Conservation (phyloP, 352 stramenopile species). For the Pythium phragmiticola region DNA sequence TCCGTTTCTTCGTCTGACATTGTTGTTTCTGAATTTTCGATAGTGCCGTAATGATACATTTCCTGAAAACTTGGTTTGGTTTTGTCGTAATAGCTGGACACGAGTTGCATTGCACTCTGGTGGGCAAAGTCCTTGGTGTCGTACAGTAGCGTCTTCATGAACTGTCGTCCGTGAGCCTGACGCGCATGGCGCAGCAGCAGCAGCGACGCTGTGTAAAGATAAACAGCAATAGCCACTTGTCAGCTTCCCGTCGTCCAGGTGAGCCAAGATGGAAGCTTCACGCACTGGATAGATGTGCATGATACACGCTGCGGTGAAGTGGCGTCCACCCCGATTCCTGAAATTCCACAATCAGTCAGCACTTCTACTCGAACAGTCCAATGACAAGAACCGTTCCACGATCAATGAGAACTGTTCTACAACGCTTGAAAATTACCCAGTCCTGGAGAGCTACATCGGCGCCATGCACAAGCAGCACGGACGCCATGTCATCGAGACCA, state of each 20-base stretch:
- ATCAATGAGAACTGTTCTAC: background rate
- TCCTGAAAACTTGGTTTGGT: constrained; percentile 14
- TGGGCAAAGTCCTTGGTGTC: constrained; percentile 48
- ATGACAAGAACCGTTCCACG: constrained; percentile 4
- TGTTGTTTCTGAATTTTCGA: constrained; percentile 11
- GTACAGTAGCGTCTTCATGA: constrained; percentile 53
- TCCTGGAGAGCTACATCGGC: constrained; percentile 53
- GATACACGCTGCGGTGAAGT: constrained; percentile 70
- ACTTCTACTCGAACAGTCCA: constrained; percentile 3
- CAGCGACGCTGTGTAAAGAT: constrained; percentile 44
- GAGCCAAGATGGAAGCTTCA: constrained; percentile 7
- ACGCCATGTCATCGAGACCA: constrained; percentile 52
- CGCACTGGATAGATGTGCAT: constrained; percentile 68
- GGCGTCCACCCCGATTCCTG: constrained; percentile 85
- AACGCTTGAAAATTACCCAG: constrained; percentile 41
- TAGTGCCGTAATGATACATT: constrained; percentile 6
- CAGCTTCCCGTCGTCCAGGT: background rate
- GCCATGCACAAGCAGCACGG: constrained; percentile 55
- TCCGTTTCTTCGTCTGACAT: background rate
- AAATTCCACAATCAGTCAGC: constrained; percentile 10
- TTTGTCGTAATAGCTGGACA: constrained; percentile 32
- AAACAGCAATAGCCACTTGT: constrained; percentile 9
- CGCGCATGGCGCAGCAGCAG: constrained; percentile 65
- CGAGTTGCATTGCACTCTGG: constrained; percentile 66
- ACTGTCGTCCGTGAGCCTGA: constrained; percentile 43